phyloP scores from a whole-genome alignment of 2,329 filamentous ascomycete species.

The Sarocladium strictum region DNA sequence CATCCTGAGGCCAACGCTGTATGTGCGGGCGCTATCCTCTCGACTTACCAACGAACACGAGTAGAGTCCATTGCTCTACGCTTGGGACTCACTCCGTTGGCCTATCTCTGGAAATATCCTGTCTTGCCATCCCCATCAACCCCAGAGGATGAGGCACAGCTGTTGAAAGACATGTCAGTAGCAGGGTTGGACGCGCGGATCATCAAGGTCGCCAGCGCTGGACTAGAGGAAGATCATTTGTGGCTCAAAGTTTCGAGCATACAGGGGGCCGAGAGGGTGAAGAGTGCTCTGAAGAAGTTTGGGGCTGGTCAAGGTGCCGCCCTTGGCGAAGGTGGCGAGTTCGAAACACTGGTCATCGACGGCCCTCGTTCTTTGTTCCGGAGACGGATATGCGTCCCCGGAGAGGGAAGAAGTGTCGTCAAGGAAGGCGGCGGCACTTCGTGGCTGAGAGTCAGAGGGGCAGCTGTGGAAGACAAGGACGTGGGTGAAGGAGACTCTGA shows the following conservation, averaged over 20 bases:
- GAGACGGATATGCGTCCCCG: constrained; percentile 58
- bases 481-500: constrained; percentile 13
- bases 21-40: constrained; percentile 85
- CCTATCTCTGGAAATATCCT: constrained; percentile 91
- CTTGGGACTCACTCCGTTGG: constrained; percentile 74
- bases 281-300: constrained; percentile 58
- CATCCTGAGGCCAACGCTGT: constrained; percentile 83
- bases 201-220: constrained; percentile 90
- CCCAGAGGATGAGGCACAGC: constrained; percentile 39
- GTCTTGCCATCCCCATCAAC: constrained; percentile 51
- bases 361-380: constrained; percentile 71
- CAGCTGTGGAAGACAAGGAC: constrained; percentile 43
- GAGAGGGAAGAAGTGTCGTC: constrained; percentile 46
- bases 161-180: constrained; percentile 76
- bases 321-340: constrained; percentile 90
- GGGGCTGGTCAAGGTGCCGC: constrained; percentile 63
- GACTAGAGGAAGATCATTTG: constrained; percentile 72
- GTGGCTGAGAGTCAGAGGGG: constrained; percentile 59
- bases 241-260: constrained; percentile 71
- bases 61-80: constrained; percentile 86
- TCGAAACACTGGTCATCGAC: constrained; percentile 84
- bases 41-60: constrained; percentile 92
- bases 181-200: constrained; percentile 81
- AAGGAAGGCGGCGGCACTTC: constrained; percentile 70
- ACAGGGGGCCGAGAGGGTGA: constrained; percentile 39